Conservation (phyloP, 2,329 filamentous ascomycete species). For the Ophiocordyceps sinensis region DNA sequence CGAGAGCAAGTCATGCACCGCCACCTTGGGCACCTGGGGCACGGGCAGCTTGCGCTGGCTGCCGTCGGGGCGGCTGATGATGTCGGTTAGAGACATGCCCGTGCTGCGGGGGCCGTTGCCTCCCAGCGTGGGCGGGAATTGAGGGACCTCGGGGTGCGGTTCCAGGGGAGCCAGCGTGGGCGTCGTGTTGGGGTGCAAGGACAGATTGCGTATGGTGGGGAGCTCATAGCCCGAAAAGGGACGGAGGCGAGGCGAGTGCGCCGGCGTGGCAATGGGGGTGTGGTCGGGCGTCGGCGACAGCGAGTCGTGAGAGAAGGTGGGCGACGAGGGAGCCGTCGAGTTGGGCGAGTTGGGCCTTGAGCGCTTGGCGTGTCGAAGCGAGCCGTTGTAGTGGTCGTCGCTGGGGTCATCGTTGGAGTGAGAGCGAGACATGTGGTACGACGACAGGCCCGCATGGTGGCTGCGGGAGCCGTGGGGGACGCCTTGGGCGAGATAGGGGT, state of each 20-base stretch:
- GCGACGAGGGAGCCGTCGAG: slow-evolving; percentile 89
- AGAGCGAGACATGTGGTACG: slow-evolving; percentile 89
- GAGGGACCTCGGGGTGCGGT: slow-evolving; percentile 33
- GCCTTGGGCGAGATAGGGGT: slow-evolving; percentile 37
- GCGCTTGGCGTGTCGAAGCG: slow-evolving; percentile 63
- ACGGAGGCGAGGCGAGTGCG: slow-evolving; percentile 81
- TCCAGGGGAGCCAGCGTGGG: slow-evolving; percentile 45
- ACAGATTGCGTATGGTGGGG: slow-evolving; percentile 62
- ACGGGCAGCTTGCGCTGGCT: slow-evolving; percentile 83
- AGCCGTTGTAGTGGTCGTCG: slow-evolving; percentile 61
- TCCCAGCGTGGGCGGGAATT: slow-evolving; percentile 33
- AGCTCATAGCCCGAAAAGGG: slow-evolving; percentile 68
- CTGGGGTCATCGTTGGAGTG: slow-evolving; percentile 67
- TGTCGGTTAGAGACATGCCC: slow-evolving; percentile 77
- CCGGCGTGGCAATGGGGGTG: slow-evolving; percentile 94
- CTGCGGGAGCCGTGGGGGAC: slow-evolving; percentile 21
- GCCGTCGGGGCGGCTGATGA: slow-evolving; percentile 79
- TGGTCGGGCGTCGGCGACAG: slow-evolving; percentile 91
- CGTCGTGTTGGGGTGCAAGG: slow-evolving; percentile 35
- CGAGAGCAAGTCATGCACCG: slow-evolving; percentile 71
- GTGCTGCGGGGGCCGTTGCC: slow-evolving; percentile 36
- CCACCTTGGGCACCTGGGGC: slow-evolving; percentile 79
- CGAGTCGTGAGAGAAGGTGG: slow-evolving; percentile 92
- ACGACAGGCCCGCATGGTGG: slow-evolving; percentile 61
- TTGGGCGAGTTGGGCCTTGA: slow-evolving; percentile 89